Percentiles rank a stretch among this genome's conserved stretches.
These are phyloP conservation scores for Coniochaeta hoffmannii DNA, from an alignment of 2,329 filamentous ascomycete genomes.

Conservation along the genomic window DNA sequence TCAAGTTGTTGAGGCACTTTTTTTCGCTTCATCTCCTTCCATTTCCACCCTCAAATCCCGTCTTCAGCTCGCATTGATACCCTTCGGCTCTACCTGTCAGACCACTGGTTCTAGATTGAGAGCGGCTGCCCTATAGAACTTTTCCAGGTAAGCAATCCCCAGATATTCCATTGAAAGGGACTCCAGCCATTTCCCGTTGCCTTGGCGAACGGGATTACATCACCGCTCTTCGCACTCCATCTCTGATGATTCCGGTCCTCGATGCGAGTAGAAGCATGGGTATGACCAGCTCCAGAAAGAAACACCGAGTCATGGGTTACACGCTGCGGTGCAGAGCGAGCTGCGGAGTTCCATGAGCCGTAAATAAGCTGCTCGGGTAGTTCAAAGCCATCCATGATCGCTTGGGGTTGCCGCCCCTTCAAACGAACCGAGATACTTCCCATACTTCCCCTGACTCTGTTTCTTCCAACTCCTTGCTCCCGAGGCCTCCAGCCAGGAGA, in stretches of 20 bases:
- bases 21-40: slow-evolving; percentile 5
- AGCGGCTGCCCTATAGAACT: no score
- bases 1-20: slow-evolving; percentile 8
- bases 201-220: neutral
- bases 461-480: neutral
- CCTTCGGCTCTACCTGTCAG: neutral
- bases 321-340: no score
- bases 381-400: no score
- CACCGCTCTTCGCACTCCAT: neutral
- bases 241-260: neutral
- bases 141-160: neutral
- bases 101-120: neutral
- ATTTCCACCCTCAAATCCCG: neutral
- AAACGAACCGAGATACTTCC: neutral
- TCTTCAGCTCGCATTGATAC: neutral
- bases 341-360: no score
- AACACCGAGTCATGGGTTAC: no score
- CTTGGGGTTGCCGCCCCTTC: neutral
- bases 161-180: neutral
- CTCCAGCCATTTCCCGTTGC: neutral
- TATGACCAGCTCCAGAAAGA: neutral
- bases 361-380: no score
- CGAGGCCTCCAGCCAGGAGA: neutral
- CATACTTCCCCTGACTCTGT: neutral
- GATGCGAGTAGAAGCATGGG: no score